These are phyloP conservation scores for Kwoniella europaea DNA, from an alignment of 768 basidiomycete genomes.

Conservation along the genomic window DNA sequence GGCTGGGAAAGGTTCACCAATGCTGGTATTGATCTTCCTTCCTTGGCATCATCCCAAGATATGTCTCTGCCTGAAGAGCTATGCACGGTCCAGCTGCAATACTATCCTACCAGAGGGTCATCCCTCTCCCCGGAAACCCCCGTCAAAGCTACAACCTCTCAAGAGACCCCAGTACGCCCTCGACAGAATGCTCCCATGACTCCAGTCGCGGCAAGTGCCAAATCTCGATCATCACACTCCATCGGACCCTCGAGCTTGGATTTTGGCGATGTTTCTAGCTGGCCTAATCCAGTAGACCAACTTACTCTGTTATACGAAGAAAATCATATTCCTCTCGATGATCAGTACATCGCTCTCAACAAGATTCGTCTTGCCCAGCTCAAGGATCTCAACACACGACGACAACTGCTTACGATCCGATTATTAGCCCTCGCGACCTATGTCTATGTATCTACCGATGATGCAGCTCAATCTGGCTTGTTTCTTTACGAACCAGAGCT, in stretches of 20 bases:
- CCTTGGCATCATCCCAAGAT: slow-evolving; percentile 17
- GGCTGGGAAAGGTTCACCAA: slow-evolving; percentile 40
- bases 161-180: slow-evolving; percentile 17
- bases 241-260: slow-evolving; percentile 53
- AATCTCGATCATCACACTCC: slow-evolving; percentile 2
- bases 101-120: slow-evolving; percentile 26
- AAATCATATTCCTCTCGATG: slow-evolving; percentile 74
- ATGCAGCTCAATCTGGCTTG: slow-evolving; percentile 72
- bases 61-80: slow-evolving; percentile 26
- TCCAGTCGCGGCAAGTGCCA: background rate
- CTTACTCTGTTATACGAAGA: slow-evolving; percentile 73
- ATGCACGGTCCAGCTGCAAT: slow-evolving; percentile 29
- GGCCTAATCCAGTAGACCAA: slow-evolving; percentile 70
- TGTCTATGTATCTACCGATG: slow-evolving; percentile 78
- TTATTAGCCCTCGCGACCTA: slow-evolving; percentile 89
- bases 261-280: slow-evolving; percentile 62
- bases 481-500: slow-evolving; percentile 96
- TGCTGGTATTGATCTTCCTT: slow-evolving; percentile 31
- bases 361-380: slow-evolving; percentile 80
- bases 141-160: background rate
- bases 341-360: slow-evolving; percentile 78
- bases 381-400: slow-evolving; percentile 64
- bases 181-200: slow-evolving; percentile 1
- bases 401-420: slow-evolving; percentile 78
- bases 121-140: slow-evolving; percentile 4